Evolutionary conservation across 2,329 filamentous ascomycete species (phyloP), one percentile per base, ranked within the genome.

Genomic region (Xylaria sp.): DNA sequence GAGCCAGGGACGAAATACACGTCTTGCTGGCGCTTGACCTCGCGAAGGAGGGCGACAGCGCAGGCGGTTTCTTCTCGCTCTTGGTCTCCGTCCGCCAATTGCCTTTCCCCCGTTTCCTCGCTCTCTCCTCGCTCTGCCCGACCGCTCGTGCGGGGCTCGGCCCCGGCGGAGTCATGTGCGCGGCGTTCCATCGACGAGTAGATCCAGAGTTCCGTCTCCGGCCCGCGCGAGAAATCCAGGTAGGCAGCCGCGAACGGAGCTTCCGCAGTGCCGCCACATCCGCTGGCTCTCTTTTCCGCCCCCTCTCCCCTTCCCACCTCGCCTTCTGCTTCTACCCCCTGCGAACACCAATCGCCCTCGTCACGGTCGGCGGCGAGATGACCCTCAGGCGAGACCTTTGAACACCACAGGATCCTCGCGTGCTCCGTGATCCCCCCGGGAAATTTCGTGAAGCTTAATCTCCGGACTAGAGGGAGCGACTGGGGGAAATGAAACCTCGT

Each of bases 191-290:
- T 69, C 0, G 81, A 82, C 1, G 79, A 81, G 72, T 87, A 90
- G 1, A 90, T 69, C 83, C 85, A 90, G 29, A 86, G 76, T 63
- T 90, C 83, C 0, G 89, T 90, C 70, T 90, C 87, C 0, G 85
- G 86, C 0, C 81, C 80, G 55, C 79, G 80, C 3, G 82, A 82
- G 19, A 87, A 79, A 72, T 91, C 88, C 5, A 89, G 71, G 69
- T 87, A 90, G 0, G 84, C 85, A 0, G 83, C 83, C 0, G 82
- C 80, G 70, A 90, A 87, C 11, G 72, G 47, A 25, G 23, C 17
- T 23, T n/a, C 29, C 6, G 29, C 11, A 33, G 29, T 11, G 29
- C 29, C 29, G 29, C 29, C 29, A 1, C 17, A 1, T 15, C 13
- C 11, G 19, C 43, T 11, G 1, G 9, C 38, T 40, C 9, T n/a